Conservation (phyloP, 2,329 filamentous ascomycete species). For the Ophiostoma ulmi region DNA sequence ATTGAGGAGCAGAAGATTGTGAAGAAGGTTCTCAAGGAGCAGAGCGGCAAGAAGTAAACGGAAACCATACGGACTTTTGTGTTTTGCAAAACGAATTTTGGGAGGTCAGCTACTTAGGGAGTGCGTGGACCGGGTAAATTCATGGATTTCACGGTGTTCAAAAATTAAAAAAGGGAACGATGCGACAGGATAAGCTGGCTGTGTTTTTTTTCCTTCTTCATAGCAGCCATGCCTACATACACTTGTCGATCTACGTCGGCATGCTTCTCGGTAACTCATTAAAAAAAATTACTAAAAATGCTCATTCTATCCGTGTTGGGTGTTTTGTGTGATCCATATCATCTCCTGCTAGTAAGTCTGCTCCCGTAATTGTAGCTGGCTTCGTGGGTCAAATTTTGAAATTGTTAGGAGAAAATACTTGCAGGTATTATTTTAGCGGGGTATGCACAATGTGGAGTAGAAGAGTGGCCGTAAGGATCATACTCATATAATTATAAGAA, state of each 20-base stretch:
- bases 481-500: not conserved
- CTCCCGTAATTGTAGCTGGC: too few species aligned
- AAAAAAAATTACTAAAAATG: slow-evolving; percentile 19
- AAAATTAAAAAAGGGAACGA: slow-evolving; percentile 15
- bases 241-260: slow-evolving; percentile 12
- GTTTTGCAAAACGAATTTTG: slow-evolving; percentile 19
- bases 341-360: too few species aligned
- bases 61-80: not conserved
- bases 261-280: slow-evolving; percentile 19
- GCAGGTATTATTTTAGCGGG: not conserved
- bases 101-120: slow-evolving; percentile 13
- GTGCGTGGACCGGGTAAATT: slow-evolving; percentile 13
- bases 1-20: slow-evolving; percentile 99
- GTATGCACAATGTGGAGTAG: not conserved
- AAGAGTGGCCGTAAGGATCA: not conserved
- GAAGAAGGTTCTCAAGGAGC: slow-evolving; percentile 99
- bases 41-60: slow-evolving; percentile 40
- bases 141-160: slow-evolving; percentile 23
- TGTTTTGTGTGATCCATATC: not conserved
- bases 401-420: too few species aligned
- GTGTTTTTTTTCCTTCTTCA: slow-evolving; percentile 13
- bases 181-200: slow-evolving; percentile 18
- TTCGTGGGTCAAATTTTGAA: too few species aligned
- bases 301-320: not conserved
- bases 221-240: slow-evolving; percentile 17